Percentiles rank a stretch among this genome's conserved stretches.
These are phyloP conservation scores for Nicotiana knightiana DNA, from an alignment of 257 asterid species.

Conservation along the genomic window DNA sequence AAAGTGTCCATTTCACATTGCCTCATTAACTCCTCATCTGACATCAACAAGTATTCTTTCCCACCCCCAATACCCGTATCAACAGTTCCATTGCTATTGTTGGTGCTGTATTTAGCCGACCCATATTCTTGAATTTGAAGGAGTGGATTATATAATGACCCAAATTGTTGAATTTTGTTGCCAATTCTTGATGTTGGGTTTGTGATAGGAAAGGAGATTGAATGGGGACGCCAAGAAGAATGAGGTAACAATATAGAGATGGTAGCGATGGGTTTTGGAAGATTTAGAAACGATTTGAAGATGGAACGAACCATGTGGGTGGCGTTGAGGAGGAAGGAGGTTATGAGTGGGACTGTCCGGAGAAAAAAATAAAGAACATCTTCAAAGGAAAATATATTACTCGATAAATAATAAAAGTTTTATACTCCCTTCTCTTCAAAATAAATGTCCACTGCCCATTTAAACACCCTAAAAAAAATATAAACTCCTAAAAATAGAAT, in stretches of 20 bases:
- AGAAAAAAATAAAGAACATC: not conserved
- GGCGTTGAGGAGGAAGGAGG: not conserved
- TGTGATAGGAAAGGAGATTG: not conserved
- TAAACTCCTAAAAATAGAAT: too few relatives aligned
- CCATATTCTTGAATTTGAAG: conserved; percentile 8
- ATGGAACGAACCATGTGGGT: conserved; percentile 39
- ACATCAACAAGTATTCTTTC: conserved; percentile 48
- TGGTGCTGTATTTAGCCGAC: conserved; percentile 17
- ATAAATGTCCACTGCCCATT: too few relatives aligned
- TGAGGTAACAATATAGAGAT: conserved; percentile 17
- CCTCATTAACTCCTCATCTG: conserved; percentile 79
- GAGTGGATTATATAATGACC: conserved; percentile 14
- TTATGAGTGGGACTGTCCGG: not conserved
- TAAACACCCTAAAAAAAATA: too few relatives aligned
- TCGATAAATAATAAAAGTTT: too few relatives aligned
- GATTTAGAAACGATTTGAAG: conserved; percentile 32
- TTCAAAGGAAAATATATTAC: not conserved
- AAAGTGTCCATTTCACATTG: conserved; percentile 84
- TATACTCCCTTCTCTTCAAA: too few relatives aligned
- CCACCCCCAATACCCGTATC: conserved; percentile 27
- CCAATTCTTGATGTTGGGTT: not conserved
- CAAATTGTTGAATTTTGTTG: conserved; percentile 8
- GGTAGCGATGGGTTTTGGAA: conserved; percentile 28
- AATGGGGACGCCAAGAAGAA: conserved; percentile 7
- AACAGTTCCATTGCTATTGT: conserved; percentile 11